phyloP scores from a whole-genome alignment of 371 early-diverging fungal genomes.

The Smittium culicis region DNA sequence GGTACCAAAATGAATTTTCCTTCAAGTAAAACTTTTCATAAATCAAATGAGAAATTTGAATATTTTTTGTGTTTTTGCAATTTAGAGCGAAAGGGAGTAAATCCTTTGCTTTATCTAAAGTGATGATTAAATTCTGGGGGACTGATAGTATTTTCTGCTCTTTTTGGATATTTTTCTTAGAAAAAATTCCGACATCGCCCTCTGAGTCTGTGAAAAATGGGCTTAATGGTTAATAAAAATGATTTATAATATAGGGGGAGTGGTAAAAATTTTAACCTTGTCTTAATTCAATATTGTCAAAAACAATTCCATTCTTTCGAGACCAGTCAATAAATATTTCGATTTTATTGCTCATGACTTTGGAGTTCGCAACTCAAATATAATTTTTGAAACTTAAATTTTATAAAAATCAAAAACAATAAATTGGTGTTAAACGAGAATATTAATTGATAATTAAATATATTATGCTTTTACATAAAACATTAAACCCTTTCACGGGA shows the following conservation, averaged over 20 bases:
- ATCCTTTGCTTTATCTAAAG: neutral
- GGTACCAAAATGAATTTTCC: neutral
- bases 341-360: too few species aligned
- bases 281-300: neutral
- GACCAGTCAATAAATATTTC: neutral
- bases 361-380: too few species aligned
- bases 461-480: too few species aligned
- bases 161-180: neutral
- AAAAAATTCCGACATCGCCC: neutral
- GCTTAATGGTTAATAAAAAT: neutral
- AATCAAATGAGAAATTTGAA: neutral
- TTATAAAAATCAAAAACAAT: too few species aligned
- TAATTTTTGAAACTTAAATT: too few species aligned
- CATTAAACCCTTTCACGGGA: too few species aligned
- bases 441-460: too few species aligned
- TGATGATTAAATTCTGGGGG: neutral
- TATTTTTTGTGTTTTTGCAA: neutral
- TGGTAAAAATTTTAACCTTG: too few species aligned
- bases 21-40: neutral
- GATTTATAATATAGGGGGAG: neutral
- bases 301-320: neutral
- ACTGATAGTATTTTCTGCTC: neutral
- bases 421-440: too few species aligned
- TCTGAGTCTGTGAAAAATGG: neutral
- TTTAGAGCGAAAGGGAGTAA: neutral